These are phyloP conservation scores for Camelina sativa DNA, from an alignment of 345 rosid species.

Conservation along the genomic window DNA sequence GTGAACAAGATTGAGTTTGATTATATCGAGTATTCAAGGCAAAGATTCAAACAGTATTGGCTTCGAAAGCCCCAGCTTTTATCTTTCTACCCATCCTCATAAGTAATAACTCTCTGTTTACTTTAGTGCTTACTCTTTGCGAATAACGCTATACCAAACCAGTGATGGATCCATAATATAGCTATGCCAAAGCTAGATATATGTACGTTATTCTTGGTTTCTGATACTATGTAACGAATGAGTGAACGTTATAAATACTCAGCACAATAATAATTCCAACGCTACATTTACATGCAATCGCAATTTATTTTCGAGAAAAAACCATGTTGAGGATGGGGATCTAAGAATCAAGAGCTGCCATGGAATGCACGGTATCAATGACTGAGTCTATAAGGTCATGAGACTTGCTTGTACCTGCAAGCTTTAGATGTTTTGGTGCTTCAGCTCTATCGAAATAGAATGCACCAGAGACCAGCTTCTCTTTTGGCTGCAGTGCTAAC, in stretches of 20 bases:
- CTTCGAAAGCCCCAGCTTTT: slow-evolving; percentile 46
- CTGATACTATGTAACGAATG: slow-evolving; percentile 15
- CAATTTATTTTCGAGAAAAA: slow-evolving; percentile 18
- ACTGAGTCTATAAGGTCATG: slow-evolving; percentile 58
- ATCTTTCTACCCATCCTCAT: slow-evolving; percentile 32
- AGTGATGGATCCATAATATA: slow-evolving; percentile 4
- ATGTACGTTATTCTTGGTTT: slow-evolving; percentile 6
- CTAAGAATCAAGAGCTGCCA: slow-evolving; percentile 47
- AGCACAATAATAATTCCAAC: neutral
- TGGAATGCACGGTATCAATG: slow-evolving; percentile 51
- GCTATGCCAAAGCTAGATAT: slow-evolving; percentile 11
- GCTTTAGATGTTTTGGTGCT: slow-evolving; percentile 71
- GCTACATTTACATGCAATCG: neutral
- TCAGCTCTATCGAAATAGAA: slow-evolving; percentile 91
- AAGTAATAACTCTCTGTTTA: slow-evolving; percentile 2
- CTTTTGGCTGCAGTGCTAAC: slow-evolving; percentile 85
- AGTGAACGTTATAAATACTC: slow-evolving; percentile 6
- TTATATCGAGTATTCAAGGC: slow-evolving; percentile 57
- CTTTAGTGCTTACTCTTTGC: neutral
- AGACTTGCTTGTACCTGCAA: slow-evolving; percentile 68
- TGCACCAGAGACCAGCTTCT: slow-evolving; percentile 69
- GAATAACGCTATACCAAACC: neutral
- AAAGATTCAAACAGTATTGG: slow-evolving; percentile 63
- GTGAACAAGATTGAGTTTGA: slow-evolving; percentile 61
- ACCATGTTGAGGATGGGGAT: neutral